A percentile compares a stretch with the other conserved stretches of the same genome.
phyloP scores from a whole-genome alignment of 2,329 filamentous ascomycete genomes.

The Sporothrix variecibatus region DNA sequence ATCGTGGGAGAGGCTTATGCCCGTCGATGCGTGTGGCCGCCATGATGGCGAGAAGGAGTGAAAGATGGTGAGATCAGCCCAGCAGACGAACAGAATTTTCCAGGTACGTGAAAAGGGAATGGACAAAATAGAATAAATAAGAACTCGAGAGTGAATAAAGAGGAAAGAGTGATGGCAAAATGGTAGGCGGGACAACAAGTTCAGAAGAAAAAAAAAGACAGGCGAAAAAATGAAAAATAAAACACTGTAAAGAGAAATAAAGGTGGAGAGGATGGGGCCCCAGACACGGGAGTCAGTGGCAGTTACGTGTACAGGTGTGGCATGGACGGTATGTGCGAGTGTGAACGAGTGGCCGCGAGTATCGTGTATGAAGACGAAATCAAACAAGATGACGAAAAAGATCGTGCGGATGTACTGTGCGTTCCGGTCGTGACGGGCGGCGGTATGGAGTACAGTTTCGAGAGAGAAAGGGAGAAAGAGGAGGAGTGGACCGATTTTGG shows the following conservation, averaged over 20 bases:
- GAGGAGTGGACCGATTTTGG: slow-evolving; percentile 1
- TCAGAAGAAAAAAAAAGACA: not conserved
- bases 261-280: slow-evolving; percentile 11
- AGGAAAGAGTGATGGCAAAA: not conserved
- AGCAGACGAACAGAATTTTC: not conserved
- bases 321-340: slow-evolving; percentile 9
- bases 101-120: not conserved
- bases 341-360: slow-evolving; percentile 15
- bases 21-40: slow-evolving; percentile 18
- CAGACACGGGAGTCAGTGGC: slow-evolving; percentile 21
- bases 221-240: not conserved
- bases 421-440: not conserved
- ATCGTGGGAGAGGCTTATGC: slow-evolving; percentile 34
- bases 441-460: slow-evolving; percentile 4
- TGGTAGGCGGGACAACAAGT: not conserved
- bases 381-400: not conserved
- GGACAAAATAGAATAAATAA: slow-evolving; percentile 16
- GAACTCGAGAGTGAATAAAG: slow-evolving; percentile 11
- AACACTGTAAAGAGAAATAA: not conserved
- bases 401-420: slow-evolving; percentile 10
- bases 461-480: not conserved
- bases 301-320: slow-evolving; percentile 18
- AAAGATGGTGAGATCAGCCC: slow-evolving; percentile 18
- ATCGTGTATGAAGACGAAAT: slow-evolving; percentile 5
- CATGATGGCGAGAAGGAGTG: slow-evolving; percentile 26